Percentiles rank a stretch among this genome's conserved stretches.
These are phyloP conservation scores for Lachnellula occidentalis DNA, from an alignment of 2,329 filamentous ascomycete genomes.

Conservation along the genomic window DNA sequence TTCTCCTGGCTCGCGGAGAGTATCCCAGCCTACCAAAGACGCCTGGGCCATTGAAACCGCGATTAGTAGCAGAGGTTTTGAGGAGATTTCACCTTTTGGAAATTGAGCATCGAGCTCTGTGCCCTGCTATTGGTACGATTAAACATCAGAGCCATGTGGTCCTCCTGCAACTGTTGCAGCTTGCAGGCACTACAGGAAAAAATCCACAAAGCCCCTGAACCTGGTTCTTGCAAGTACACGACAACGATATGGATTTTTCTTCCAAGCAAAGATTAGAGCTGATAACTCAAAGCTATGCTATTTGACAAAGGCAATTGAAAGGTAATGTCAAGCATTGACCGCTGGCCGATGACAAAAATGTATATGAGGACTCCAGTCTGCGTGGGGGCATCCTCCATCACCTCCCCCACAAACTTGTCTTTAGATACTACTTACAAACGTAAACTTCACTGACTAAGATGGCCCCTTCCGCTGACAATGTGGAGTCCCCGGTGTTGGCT, in stretches of 20 bases:
- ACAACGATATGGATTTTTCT: constrained; percentile 4
- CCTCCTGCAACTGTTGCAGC: neutral
- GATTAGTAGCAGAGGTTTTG: no score
- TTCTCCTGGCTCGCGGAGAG: neutral
- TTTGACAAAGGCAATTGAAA: constrained; percentile 5
- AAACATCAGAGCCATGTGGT: constrained; percentile 5
- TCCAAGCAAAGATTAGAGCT: constrained; percentile 13
- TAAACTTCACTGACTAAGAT: constrained; percentile 8
- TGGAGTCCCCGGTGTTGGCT: neutral
- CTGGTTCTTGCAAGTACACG: constrained; percentile 1
- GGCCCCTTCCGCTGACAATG: constrained; percentile 19
- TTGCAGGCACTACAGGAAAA: neutral
- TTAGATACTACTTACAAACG: constrained; percentile 2
- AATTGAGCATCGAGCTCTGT: constrained; percentile 2
- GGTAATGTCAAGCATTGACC: neutral
- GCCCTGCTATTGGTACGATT: constrained; percentile 12
- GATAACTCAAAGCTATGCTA: constrained; percentile 18
- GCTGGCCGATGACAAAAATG: constrained; percentile 2
- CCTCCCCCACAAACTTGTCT: constrained; percentile 12
- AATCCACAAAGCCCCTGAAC: neutral
- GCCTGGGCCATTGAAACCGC: no score
- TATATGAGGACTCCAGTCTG: constrained; percentile 4
- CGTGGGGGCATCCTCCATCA: constrained; percentile 1
- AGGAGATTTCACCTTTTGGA: constrained; percentile 14
- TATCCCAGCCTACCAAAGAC: no score